These are phyloP conservation scores for Mycosphaerelloides madeirae DNA, from an alignment of 2,329 filamentous ascomycete species.

Conservation along the genomic window DNA sequence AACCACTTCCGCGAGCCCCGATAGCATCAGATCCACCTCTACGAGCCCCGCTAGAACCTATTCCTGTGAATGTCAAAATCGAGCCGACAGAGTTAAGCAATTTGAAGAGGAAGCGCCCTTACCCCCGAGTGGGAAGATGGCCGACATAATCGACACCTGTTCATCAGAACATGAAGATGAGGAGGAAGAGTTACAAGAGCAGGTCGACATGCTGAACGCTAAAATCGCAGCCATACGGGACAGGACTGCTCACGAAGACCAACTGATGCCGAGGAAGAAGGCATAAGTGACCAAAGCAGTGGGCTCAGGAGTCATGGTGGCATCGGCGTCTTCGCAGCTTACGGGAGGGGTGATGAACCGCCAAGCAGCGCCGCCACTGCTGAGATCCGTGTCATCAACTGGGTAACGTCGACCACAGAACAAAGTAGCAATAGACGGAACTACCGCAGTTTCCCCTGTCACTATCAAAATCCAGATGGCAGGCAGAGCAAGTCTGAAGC, in stretches of 20 bases:
- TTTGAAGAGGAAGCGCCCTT: conserved; percentile 4
- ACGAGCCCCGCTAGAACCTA: not conserved
- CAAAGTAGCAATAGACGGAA: too few species aligned
- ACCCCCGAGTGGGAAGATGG: not conserved
- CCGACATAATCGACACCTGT: conserved; percentile 1
- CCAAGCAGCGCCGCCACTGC: too few species aligned
- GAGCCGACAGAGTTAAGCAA: not conserved
- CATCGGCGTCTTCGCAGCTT: too few species aligned
- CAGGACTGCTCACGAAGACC: conserved; percentile 12
- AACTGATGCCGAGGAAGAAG: conserved; percentile 11
- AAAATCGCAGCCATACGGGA: conserved; percentile 14
- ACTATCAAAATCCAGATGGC: too few species aligned
- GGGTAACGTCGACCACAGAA: too few species aligned
- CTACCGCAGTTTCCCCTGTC: too few species aligned
- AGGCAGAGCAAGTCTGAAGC: too few species aligned
- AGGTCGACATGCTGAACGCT: conserved; percentile 7
- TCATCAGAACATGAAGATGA: conserved; percentile 10
- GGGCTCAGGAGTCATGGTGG: too few species aligned
- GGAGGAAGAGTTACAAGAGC: conserved; percentile 10
- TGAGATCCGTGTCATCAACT: too few species aligned
- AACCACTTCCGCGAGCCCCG: not conserved
- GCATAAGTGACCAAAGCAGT: too few species aligned
- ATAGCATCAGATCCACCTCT: conserved; percentile 3
- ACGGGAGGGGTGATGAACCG: too few species aligned
- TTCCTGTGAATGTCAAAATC: conserved; percentile 4